phyloP scores from a whole-genome alignment of 108 stramenopile species.

The Skeletonema grethae region DNA sequence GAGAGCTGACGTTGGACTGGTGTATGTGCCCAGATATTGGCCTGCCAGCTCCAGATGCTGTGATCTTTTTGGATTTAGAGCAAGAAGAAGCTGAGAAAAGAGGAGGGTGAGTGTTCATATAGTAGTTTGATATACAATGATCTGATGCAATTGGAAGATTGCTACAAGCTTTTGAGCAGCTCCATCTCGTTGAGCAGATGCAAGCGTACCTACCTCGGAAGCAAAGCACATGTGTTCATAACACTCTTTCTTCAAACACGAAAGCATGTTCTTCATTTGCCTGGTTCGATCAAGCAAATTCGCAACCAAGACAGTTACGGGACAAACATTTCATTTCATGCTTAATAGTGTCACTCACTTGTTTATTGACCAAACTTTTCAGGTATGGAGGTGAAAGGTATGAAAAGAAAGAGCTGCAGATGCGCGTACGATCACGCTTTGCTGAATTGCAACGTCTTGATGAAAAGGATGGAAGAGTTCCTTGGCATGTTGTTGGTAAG shows the following conservation, averaged over 20 bases:
- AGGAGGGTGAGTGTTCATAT: constrained; percentile 77
- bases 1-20: constrained; percentile 81
- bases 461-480: constrained; percentile 55
- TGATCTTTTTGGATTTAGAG: constrained; percentile 93
- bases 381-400: constrained; percentile 89
- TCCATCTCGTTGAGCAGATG: constrained; percentile 2
- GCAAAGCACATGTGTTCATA: constrained; percentile 1
- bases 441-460: constrained; percentile 70
- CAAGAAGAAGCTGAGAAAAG: constrained; percentile 88
- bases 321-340: constrained; percentile 24
- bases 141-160: not conserved
- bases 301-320: constrained; percentile 62
- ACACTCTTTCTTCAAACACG: constrained; percentile 19
- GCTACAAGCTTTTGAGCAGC: constrained; percentile 8
- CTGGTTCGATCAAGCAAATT: constrained; percentile 50
- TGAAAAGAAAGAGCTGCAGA: constrained; percentile 84
- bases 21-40: constrained; percentile 93
- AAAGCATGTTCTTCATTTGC: constrained; percentile 42
- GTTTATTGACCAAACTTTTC: constrained; percentile 15
- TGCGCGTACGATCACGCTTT: constrained; percentile 81
- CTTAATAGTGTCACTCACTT: constrained; percentile 6
- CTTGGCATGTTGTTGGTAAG: constrained; percentile 71
- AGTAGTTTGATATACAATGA: not conserved
- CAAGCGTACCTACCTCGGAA: constrained; percentile 11
- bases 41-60: constrained; percentile 95